These are phyloP conservation scores for Glebionis coronaria DNA, from an alignment of 129 eudicot species.

Conservation along the genomic window DNA sequence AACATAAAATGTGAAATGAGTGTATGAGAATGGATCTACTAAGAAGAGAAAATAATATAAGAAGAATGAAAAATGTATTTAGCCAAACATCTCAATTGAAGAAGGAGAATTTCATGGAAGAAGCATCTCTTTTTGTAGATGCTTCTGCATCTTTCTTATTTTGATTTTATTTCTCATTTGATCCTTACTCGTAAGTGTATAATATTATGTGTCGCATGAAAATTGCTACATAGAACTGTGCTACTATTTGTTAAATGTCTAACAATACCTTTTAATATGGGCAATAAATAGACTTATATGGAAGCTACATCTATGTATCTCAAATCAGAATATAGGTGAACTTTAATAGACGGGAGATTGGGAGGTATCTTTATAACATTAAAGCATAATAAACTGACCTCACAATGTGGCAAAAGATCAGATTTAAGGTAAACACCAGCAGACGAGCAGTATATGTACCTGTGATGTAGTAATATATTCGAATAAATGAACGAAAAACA, in stretches of 20 bases:
- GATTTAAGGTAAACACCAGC: conserved; percentile 98
- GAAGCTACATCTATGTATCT: background rate
- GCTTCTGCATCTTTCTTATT: too few species aligned
- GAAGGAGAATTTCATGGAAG: too few species aligned
- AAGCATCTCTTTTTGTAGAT: too few species aligned
- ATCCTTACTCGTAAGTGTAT: too few species aligned
- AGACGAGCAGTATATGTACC: conserved; percentile 98
- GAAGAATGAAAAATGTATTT: too few species aligned
- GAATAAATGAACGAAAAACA: background rate
- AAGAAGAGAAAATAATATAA: too few species aligned
- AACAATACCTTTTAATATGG: background rate
- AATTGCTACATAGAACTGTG: background rate
- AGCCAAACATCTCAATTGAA: too few species aligned
- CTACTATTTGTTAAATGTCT: background rate
- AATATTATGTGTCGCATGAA: background rate
- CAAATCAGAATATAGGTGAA: background rate
- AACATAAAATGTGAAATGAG: background rate
- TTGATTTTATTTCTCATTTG: too few species aligned
- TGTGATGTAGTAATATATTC: conserved; percentile 24
- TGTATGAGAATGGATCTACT: too few species aligned
- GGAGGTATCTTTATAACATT: background rate
- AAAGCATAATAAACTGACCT: conserved; percentile 50
- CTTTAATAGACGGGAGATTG: background rate
- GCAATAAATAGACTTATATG: too few species aligned
- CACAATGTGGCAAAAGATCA: conserved; percentile 80